These are phyloP conservation scores for Emergomyces pasteurianus DNA, from an alignment of 2,329 filamentous ascomycete species.

Conservation along the genomic window DNA sequence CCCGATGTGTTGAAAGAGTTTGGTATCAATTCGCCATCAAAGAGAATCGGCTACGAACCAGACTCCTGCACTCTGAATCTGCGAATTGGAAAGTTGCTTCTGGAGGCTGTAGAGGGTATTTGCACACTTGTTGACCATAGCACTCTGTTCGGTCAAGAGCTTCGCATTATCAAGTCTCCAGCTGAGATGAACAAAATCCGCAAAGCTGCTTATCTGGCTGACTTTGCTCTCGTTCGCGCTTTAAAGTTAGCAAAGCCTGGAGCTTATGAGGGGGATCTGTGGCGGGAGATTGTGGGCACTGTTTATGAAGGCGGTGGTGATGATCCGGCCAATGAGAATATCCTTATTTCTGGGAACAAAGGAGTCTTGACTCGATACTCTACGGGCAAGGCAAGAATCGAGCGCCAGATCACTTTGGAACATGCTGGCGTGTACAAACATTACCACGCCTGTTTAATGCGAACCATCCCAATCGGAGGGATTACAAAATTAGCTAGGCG, in stretches of 20 bases:
- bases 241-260: slow-evolving; percentile 24
- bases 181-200: slow-evolving; percentile 20
- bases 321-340: slow-evolving; percentile 25
- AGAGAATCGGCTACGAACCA: slow-evolving; percentile 21
- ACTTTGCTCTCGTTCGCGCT: slow-evolving; percentile 22
- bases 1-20: slow-evolving; percentile 19
- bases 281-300: slow-evolving; percentile 23
- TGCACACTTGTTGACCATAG: slow-evolving; percentile 21
- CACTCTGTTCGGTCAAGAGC: slow-evolving; percentile 18
- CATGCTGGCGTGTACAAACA: slow-evolving; percentile 25
- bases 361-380: slow-evolving; percentile 23
- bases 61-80: slow-evolving; percentile 30
- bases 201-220: slow-evolving; percentile 24
- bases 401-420: slow-evolving; percentile 23
- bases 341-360: slow-evolving; percentile 24
- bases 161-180: slow-evolving; percentile 24
- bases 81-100: slow-evolving; percentile 22
- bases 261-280: slow-evolving; percentile 24
- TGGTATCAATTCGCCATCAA: slow-evolving; percentile 18
- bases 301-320: slow-evolving; percentile 25
- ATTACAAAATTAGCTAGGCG: slow-evolving; percentile 17
- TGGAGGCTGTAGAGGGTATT: slow-evolving; percentile 21
- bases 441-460: slow-evolving; percentile 24
- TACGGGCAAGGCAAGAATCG: slow-evolving; percentile 20
- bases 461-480: slow-evolving; percentile 21